Percentiles rank a stretch among this genome's conserved stretches.
phyloP scores from a whole-genome alignment of 164 flowering plant genomes.

The Nelumbo lutea region DNA sequence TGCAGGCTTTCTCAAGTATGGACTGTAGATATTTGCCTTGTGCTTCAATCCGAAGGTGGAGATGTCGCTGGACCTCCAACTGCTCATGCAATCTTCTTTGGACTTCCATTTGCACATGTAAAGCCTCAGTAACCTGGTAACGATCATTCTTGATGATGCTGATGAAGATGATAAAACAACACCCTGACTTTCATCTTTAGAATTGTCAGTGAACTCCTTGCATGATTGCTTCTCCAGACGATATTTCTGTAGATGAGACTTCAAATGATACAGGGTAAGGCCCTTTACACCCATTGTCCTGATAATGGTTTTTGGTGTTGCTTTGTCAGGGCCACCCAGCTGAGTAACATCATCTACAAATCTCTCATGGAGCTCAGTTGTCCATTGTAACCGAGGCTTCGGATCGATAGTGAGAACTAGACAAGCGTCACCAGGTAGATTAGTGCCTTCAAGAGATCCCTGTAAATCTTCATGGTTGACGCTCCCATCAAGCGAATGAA shows the following conservation, averaged over 20 bases:
- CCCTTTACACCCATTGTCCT: slow-evolving; percentile 79
- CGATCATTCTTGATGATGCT: slow-evolving; percentile 14
- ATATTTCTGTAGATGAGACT: slow-evolving; percentile 92
- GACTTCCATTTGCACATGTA: slow-evolving; percentile 92
- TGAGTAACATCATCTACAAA: no score
- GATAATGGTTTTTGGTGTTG: slow-evolving; percentile 35
- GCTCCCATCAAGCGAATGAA: no score
- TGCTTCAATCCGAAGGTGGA: slow-evolving; percentile 26
- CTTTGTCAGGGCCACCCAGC: no score
- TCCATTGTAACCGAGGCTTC: no score
- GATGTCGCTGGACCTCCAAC: slow-evolving; percentile 89
- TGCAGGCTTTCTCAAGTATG: no score
- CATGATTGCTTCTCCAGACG: slow-evolving; percentile 81
- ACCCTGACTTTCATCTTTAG: slow-evolving; percentile 84
- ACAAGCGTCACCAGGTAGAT: no score
- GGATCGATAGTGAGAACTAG: no score
- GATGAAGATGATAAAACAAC: slow-evolving; percentile 12
- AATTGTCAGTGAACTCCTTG: slow-evolving; percentile 75
- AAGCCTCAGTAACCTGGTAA: slow-evolving; percentile 89
- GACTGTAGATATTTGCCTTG: slow-evolving; percentile 58
- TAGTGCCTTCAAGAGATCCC: no score
- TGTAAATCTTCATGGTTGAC: no score
- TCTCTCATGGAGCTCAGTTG: no score
- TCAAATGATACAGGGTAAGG: slow-evolving; percentile 81
- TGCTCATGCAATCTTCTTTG: slow-evolving; percentile 90